phyloP scores from a whole-genome alignment of 2,329 filamentous ascomycete species.

The Decorospora gaudefroyi region DNA sequence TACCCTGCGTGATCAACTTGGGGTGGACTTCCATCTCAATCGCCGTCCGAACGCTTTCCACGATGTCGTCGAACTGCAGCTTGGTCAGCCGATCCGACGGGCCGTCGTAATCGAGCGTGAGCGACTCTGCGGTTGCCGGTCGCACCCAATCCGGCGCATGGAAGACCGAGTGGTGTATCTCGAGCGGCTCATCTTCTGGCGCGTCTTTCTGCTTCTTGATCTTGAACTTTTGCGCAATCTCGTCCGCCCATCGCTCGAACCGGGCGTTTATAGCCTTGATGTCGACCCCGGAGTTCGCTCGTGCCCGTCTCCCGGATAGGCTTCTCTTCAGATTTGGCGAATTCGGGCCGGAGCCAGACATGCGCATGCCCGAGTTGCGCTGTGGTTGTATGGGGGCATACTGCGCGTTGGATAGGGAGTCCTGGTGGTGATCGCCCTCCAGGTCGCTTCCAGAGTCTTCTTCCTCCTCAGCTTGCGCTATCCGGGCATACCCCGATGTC shows the following conservation, averaged over 20 bases:
- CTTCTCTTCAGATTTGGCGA: slow-evolving; percentile 40
- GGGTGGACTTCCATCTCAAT: slow-evolving; percentile 92
- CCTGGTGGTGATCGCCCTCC: slow-evolving; percentile 48
- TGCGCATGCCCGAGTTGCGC: slow-evolving; percentile 52
- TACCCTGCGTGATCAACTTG: slow-evolving; percentile 94
- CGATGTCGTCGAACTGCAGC: slow-evolving; percentile 81
- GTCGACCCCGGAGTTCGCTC: slow-evolving; percentile 88
- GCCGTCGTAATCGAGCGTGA: slow-evolving; percentile 62
- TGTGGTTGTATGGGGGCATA: slow-evolving; percentile 56
- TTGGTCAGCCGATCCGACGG: slow-evolving; percentile 71
- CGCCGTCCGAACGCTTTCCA: slow-evolving; percentile 86
- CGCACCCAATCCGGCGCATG: slow-evolving; percentile 86
- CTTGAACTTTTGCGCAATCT: slow-evolving; percentile 97
- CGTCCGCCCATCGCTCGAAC: slow-evolving; percentile 94
- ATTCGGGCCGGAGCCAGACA: slow-evolving; percentile 40
- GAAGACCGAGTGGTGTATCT: slow-evolving; percentile 98
- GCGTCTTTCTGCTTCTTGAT: slow-evolving; percentile 75
- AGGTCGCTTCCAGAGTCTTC: slow-evolving; percentile 49
- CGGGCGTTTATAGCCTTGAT: slow-evolving; percentile 98
- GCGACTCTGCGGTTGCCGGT: slow-evolving; percentile 74
- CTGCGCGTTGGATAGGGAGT: slow-evolving; percentile 45
- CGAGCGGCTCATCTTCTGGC: slow-evolving; percentile 76
- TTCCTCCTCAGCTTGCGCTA: slow-evolving; percentile 59
- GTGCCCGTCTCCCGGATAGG: slow-evolving; percentile 53
- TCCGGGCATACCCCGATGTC: slow-evolving; percentile 57